Base-by-base conservation (phyloP, 1,284 basidiomycete species). In the Melampsora americana region DNA sequence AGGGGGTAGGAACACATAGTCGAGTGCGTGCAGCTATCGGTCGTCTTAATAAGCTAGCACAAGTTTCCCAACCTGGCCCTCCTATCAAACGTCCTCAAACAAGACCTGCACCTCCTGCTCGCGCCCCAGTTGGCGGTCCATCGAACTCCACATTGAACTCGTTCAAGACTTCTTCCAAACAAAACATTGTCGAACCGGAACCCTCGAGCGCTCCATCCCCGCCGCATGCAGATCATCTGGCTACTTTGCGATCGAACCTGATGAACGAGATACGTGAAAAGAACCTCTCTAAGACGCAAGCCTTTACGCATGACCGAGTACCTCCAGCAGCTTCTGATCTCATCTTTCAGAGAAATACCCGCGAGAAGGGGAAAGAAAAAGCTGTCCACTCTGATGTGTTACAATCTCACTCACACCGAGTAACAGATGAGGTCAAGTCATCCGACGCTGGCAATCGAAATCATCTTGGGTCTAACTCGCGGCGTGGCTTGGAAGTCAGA, bases 191-290 rank as follows among this genome's bases (percentile, higher is more conserved):
- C n/a, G 23, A 16, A 30, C 30, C 42, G 28, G n/a, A 28, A 18
- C 42, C 61, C 28, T 42, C 18, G 23, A 70, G 46, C 61, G 14
- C 39, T 39, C n/a, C 12, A 23, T 32, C 18, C 16, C 66, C 44
- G 44, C 14, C 3, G 7, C 32, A 1, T 56, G 46, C 69, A 28
- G 69, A 56, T 61, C 56, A 70, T 46, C 32, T 44, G 30, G 11
- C 69, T 28, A n/a, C 46, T 7, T 44, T 70, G 59, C 53, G 69
- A 42, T 46, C 16, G 23, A 56, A 61, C 46, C 46, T 70, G 28
- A 60, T 70, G 69, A 60, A 42, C 11, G 69, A 70, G 46, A 70
- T 70, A 42, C 53, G 69, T 20, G 56, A 70, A 30, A 70, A 61
- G 56, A 56, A 56, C 26, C 50, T 9, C n/a, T n/a, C 26, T 26